Percentiles rank a stretch among this genome's conserved stretches.
Evolutionary conservation across 2,329 filamentous ascomycete species (phyloP).

Genomic region (Magnaporthiopsis poae): DNA sequence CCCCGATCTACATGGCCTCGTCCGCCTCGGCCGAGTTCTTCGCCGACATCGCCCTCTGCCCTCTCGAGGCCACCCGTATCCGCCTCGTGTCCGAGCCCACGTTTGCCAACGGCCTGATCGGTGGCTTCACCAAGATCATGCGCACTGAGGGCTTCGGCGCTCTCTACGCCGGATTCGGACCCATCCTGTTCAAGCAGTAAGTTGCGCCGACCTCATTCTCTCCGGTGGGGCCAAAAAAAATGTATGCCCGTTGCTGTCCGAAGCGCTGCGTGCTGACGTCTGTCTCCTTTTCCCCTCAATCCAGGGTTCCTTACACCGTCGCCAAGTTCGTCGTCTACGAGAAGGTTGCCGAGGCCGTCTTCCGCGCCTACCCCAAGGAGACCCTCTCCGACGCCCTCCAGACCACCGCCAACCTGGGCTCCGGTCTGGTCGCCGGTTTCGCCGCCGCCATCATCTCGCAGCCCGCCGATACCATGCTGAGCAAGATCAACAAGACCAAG

Average conservation of each 20-base stretch:
- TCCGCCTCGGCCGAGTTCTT: conserved; percentile 50
- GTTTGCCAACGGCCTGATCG: conserved; percentile 62
- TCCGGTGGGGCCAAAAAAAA: too few relatives aligned
- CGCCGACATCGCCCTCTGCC: conserved; percentile 67
- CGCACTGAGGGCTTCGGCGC: conserved; percentile 64
- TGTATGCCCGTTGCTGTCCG: not conserved
- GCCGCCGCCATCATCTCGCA: conserved; percentile 72
- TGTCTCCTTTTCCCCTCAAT: too few relatives aligned
- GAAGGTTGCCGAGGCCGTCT: conserved; percentile 64
- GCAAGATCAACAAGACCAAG: conserved; percentile 84
- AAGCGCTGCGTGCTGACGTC: conserved; percentile 11
- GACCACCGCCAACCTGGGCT: conserved; percentile 53
- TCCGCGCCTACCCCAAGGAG: conserved; percentile 55
- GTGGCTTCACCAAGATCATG: conserved; percentile 65
- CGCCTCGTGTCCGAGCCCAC: conserved; percentile 71
- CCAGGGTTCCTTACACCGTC: conserved; percentile 75
- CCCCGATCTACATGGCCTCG: conserved; percentile 60
- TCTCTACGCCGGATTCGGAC: conserved; percentile 76
- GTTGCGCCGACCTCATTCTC: conserved; percentile 19
- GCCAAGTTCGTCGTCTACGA: conserved; percentile 82
- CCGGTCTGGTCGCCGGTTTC: conserved; percentile 50
- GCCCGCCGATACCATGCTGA: conserved; percentile 77
- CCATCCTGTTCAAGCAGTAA: conserved; percentile 68
- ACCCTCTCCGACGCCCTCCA: conserved; percentile 53
- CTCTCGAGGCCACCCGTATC: conserved; percentile 75